phyloP scores from a whole-genome alignment of 176 grass and related monocot genomes.

The Aegilops bicornis region DNA sequence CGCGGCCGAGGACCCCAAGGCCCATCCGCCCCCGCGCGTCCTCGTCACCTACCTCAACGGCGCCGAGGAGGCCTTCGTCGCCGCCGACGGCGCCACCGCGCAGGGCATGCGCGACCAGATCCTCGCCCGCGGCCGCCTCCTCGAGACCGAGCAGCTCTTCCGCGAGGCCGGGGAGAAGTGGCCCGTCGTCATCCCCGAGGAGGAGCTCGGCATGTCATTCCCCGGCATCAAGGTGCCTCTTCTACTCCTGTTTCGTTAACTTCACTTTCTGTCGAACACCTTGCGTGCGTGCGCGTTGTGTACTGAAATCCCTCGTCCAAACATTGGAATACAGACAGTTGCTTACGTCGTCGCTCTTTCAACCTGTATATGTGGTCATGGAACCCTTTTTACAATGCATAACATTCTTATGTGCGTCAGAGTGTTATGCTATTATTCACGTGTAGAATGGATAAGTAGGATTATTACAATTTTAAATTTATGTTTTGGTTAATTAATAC shows the following conservation, averaged over 20 bases:
- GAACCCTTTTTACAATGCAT: background rate
- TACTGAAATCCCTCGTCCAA: background rate
- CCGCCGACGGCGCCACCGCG: slow-evolving; percentile 54
- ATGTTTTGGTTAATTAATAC: background rate
- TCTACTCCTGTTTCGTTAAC: background rate
- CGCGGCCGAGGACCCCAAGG: background rate
- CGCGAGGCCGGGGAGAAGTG: slow-evolving; percentile 75
- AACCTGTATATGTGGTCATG: background rate
- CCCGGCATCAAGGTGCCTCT: slow-evolving; percentile 68
- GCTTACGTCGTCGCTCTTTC: background rate
- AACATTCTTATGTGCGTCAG: background rate
- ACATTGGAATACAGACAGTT: background rate
- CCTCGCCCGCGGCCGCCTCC: slow-evolving; percentile 64
- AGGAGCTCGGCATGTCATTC: slow-evolving; percentile 79
- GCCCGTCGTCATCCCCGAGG: slow-evolving; percentile 78
- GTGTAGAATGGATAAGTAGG: background rate
- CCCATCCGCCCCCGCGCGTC: slow-evolving; percentile 44
- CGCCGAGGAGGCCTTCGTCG: slow-evolving; percentile 68
- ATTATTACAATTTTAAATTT: background rate
- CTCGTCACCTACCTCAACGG: slow-evolving; percentile 85
- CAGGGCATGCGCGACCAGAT: slow-evolving; percentile 79
- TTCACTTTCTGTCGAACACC: slow-evolving; percentile 36
- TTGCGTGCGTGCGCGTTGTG: background rate
- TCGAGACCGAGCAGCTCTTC: slow-evolving; percentile 92
- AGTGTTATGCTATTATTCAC: background rate